A percentile compares a stretch with the other conserved stretches of the same genome.
Evolutionary conservation across 2,329 filamentous ascomycete genomes (phyloP).

Genomic region (Pezicula neosporulosa): DNA sequence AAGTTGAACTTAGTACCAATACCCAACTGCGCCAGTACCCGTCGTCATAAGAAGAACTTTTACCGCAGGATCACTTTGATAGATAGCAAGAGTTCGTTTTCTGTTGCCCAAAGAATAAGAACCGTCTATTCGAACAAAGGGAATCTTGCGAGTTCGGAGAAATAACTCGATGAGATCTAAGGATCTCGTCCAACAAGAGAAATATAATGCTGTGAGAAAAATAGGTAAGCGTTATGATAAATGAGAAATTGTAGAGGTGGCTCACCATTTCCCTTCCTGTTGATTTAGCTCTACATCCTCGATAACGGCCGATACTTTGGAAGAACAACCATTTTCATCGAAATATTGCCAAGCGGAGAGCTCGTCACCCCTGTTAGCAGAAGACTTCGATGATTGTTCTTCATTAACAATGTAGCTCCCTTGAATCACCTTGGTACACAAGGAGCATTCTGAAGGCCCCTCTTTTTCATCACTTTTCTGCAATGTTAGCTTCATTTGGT

Average conservation of each 20-base stretch:
- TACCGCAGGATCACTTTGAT: constrained; percentile 4
- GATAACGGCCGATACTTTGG: constrained; percentile 11
- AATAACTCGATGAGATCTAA: constrained; percentile 13
- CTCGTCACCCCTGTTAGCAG: no score
- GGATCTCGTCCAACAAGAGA: constrained; percentile 16
- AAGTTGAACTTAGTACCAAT: not conserved
- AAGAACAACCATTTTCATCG: constrained; percentile 8
- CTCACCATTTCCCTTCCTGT: no score
- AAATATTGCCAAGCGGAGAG: no score
- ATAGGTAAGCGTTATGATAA: no score
- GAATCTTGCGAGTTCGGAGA: constrained; percentile 4
- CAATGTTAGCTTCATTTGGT: no score
- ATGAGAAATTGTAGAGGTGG: no score
- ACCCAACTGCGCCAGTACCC: constrained; percentile 16
- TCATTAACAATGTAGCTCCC: no score
- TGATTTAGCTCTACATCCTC: constrained; percentile 7
- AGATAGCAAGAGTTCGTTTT: constrained; percentile 7
- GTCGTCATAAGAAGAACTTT: constrained; percentile 14
- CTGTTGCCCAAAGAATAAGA: constrained; percentile 2
- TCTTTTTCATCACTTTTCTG: no score
- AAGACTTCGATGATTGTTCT: no score
- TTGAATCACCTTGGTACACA: no score
- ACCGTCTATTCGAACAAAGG: constrained; percentile 12
- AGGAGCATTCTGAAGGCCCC: no score
- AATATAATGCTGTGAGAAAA: constrained; percentile 11